Percentiles rank a stretch among this genome's conserved stretches.
Evolutionary conservation across 768 basidiomycete genomes (phyloP).

Genomic region (Tulasnella sp.): DNA sequence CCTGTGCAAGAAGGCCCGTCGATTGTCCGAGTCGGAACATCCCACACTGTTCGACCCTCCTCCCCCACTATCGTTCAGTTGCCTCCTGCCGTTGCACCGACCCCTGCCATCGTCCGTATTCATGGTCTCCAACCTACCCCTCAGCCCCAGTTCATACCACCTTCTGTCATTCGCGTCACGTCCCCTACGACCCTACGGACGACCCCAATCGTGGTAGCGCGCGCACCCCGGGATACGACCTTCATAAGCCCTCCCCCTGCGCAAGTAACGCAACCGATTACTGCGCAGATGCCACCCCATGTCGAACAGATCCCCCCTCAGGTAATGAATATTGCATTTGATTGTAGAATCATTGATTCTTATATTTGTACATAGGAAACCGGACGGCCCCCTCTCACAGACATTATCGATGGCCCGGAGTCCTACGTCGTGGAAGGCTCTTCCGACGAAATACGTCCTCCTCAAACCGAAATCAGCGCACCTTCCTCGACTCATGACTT

Average conservation of each 20-base stretch:
- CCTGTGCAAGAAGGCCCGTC: neutral
- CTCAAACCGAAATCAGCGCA: neutral
- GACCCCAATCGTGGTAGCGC: slow-evolving; percentile 6
- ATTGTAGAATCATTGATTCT: too few relatives aligned
- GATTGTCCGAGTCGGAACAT: slow-evolving; percentile 9
- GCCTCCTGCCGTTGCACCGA: neutral
- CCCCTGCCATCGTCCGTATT: slow-evolving; percentile 11
- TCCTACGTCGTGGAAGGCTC: neutral
- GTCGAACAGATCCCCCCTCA: neutral
- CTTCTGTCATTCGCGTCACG: slow-evolving; percentile 11
- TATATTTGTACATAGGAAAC: neutral
- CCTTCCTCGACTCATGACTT: neutral
- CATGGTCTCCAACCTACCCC: neutral
- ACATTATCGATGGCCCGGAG: neutral
- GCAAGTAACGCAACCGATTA: neutral
- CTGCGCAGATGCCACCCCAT: neutral
- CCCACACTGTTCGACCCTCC: neutral
- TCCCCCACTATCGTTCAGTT: neutral
- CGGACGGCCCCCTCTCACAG: neutral
- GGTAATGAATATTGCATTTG: neutral
- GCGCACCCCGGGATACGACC: slow-evolving; percentile 3
- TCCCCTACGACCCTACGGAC: neutral
- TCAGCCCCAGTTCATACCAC: neutral
- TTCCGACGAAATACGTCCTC: neutral
- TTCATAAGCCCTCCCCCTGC: neutral